Base-by-base conservation (phyloP, 495 filamentous ascomycete species). In the Aspergillus affinis region DNA sequence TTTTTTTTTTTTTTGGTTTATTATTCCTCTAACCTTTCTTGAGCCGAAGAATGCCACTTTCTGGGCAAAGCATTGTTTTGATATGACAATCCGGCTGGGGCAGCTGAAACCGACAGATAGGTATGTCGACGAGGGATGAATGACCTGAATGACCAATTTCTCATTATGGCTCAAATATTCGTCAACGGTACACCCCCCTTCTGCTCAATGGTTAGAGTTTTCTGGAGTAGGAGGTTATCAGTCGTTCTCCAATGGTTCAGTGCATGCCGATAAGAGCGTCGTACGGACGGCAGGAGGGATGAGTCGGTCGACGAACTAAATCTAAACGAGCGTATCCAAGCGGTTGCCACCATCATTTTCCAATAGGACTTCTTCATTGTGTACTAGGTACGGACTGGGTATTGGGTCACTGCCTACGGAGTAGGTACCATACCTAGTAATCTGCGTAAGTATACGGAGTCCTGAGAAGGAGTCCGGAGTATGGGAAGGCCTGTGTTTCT, bases 1-100 rank as follows among this genome's bases (percentile, higher is more conserved):
- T n/a, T n/a, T n/a, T n/a, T n/a, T n/a, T n/a, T n/a, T n/a, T n/a
- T n/a, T n/a, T n/a, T n/a, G n/a, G n/a, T n/a, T n/a, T n/a, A n/a
- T 32, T 32, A 8, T 32, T 32, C 57, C 56, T 50, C 26, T 26
- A 26, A 26, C 45, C 18, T 32, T 19, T 51, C 26, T 56, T 53
- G 56, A 57, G 56, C 54, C 57, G 53, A 63, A 62, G 64, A 62
- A 60, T 66, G 58, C 41, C 59, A 45, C 46, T 50, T 51, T 48
- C 58, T 48, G 45, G 58, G 52, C 48, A 44, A 29, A 23, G 36
- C 15, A 41, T 32, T 47, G 41, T 51, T 36, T 60, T 59, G 32
- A 27, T 20, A 53, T 54, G 57, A 59, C 51, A 58, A 21, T n/a
- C 17, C 44, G 19, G 26, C 30, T 21, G 29, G 29, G 29, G 29